Conservation (phyloP, 192 early-diverging fungal species). For the Funneliformis mosseae region DNA sequence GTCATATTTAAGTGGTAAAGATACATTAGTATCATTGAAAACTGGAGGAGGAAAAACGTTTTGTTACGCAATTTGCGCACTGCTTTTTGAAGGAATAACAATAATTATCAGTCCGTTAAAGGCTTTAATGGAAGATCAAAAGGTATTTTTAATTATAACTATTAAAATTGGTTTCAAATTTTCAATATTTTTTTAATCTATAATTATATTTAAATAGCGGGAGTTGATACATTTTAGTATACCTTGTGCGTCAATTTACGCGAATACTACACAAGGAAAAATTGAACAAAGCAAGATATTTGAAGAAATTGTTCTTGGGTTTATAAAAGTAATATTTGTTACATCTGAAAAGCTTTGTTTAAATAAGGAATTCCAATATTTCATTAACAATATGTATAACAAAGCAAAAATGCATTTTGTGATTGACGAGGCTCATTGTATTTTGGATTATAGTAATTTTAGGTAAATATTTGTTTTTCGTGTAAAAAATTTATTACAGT, state of each 20-base stretch:
- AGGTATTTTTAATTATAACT: background rate
- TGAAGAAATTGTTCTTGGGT: background rate
- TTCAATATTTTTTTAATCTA: too few relatives aligned
- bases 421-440: background rate
- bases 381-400: background rate
- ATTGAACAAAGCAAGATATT: background rate
- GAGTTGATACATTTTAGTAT: background rate
- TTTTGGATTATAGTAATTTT: background rate
- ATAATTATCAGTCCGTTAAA: background rate
- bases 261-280: background rate
- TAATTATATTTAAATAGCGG: background rate
- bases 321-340: background rate
- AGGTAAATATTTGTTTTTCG: too few relatives aligned
- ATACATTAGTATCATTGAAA: slow-evolving; percentile 5
- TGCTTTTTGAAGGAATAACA: slow-evolving; percentile 1
- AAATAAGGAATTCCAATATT: background rate
- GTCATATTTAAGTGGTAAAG: background rate
- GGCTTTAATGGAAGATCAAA: background rate
- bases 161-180: background rate
- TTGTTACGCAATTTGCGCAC: background rate
- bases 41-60: background rate
- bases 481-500: too few relatives aligned
- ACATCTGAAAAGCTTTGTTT: background rate
- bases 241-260: background rate
- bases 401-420: background rate